Evolutionary conservation across 768 basidiomycete species (phyloP).

Genomic region (Mycena amicta): DNA sequence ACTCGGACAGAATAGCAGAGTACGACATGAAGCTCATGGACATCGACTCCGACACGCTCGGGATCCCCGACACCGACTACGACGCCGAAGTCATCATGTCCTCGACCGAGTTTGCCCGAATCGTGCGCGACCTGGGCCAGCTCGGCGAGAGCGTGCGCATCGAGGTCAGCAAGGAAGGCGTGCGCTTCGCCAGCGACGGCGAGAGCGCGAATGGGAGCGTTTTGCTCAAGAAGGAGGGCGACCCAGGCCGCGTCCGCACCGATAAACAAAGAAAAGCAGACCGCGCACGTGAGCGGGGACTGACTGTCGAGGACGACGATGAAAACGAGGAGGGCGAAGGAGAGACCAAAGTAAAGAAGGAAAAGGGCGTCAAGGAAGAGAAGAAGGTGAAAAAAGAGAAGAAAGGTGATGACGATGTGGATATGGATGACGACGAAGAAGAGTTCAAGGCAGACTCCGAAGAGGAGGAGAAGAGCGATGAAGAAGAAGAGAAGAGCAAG

Average conservation of each 20-base stretch:
- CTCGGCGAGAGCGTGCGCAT: constrained; percentile 95
- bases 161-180: constrained; percentile 94
- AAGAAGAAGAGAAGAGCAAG: constrained; percentile 55
- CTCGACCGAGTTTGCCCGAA: constrained; percentile 84
- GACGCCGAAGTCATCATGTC: constrained; percentile 91
- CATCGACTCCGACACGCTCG: constrained; percentile 92
- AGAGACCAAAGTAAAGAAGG: constrained; percentile 41
- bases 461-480: constrained; percentile 52
- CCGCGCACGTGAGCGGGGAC: constrained; percentile 25
- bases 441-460: constrained; percentile 48
- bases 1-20: constrained; percentile 90
- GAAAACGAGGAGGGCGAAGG: constrained; percentile 40
- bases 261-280: constrained; percentile 40
- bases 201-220: constrained; percentile 92
- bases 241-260: constrained; percentile 45
- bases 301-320: constrained; percentile 43
- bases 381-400: constrained; percentile 44
- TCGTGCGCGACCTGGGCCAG: constrained; percentile 87
- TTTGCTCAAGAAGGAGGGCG: constrained; percentile 75
- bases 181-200: constrained; percentile 89
- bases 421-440: constrained; percentile 56
- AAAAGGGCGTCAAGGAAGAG: constrained; percentile 50
- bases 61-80: constrained; percentile 97
- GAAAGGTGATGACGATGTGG: constrained; percentile 51
- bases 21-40: constrained; percentile 99